Conservation (phyloP, 306 rosid species). For the Rosa lucieae region DNA sequence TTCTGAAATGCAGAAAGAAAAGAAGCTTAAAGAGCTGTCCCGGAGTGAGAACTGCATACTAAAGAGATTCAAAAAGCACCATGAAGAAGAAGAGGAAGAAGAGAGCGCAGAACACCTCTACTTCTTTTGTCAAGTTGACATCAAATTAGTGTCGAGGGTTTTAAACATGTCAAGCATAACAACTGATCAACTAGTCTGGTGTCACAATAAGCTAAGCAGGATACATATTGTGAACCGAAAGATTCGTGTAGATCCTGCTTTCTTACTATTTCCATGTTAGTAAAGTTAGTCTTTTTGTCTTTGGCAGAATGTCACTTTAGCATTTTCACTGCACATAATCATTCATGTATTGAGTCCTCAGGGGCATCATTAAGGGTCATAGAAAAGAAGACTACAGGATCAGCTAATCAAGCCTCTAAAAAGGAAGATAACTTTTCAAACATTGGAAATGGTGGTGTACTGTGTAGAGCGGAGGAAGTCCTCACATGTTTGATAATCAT, state of each 20-base stretch:
- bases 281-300: neutral
- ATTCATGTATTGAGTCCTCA: neutral
- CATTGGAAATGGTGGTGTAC: neutral
- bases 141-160: slow-evolving; percentile 83
- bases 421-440: neutral
- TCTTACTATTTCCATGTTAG: slow-evolving; percentile 73
- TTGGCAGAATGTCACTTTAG: neutral
- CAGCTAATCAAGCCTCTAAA: neutral
- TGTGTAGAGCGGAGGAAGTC: neutral
- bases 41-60: slow-evolving; percentile 78
- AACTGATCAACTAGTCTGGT: slow-evolving; percentile 87
- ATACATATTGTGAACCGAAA: slow-evolving; percentile 57
- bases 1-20: slow-evolving; percentile 66
- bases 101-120: slow-evolving; percentile 56
- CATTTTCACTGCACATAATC: neutral
- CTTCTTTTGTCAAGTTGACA: slow-evolving; percentile 86
- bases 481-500: too few relatives aligned
- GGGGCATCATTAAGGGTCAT: neutral
- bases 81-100: slow-evolving; percentile 52
- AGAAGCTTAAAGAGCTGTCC: slow-evolving; percentile 52
- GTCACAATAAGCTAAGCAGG: slow-evolving; percentile 65
- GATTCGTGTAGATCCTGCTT: slow-evolving; percentile 70
- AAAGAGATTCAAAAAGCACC: slow-evolving; percentile 53
- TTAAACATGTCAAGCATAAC: slow-evolving; percentile 80
- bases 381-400: neutral